Percentiles rank a stretch among this genome's conserved stretches.
phyloP scores from a whole-genome alignment of 2,329 filamentous ascomycete species.

The Hypoxylon sp. region DNA sequence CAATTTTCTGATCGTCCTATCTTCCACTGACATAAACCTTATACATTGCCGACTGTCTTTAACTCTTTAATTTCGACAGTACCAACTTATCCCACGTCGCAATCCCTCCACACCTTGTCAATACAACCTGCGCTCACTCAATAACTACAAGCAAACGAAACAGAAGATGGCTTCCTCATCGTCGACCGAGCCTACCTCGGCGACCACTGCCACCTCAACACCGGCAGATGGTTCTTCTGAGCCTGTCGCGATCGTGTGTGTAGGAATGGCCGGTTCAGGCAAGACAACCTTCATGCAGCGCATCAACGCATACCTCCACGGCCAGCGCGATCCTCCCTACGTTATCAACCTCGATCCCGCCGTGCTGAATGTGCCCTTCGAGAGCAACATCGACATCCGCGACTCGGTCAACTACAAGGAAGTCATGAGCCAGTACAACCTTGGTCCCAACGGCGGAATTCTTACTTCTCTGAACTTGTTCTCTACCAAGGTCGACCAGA shows the following conservation, averaged over 20 bases:
- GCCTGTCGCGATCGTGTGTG: conserved; percentile 77
- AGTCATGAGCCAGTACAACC: conserved; percentile 99
- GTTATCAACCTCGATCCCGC: conserved; percentile 97
- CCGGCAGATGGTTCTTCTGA: conserved; percentile 21
- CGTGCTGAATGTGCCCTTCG: conserved; percentile 91
- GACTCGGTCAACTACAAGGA: conserved; percentile 99
- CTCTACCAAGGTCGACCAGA: conserved; percentile 97
- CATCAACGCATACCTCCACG: conserved; percentile 92
- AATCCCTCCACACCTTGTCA: neutral
- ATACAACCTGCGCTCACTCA: neutral
- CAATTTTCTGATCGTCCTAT: neutral
- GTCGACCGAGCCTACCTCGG: conserved; percentile 16
- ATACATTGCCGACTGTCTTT: neutral
- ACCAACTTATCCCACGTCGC: neutral
- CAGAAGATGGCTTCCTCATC: conserved; percentile 26
- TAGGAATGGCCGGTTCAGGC: conserved; percentile 97
- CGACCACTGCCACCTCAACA: conserved; percentile 7
- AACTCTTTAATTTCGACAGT: neutral
- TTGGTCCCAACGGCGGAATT: conserved; percentile 96
- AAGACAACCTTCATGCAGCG: conserved; percentile 99
- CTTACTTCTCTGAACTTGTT: conserved; percentile 95
- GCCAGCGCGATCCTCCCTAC: conserved; percentile 82
- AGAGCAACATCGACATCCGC: conserved; percentile 97
- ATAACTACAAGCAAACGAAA: neutral
- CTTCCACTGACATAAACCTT: too few relatives aligned